A percentile compares a stretch with the other conserved stretches of the same genome.
Evolutionary conservation across 129 eudicot species (phyloP).

Genomic region (Saussurea involucrata): DNA sequence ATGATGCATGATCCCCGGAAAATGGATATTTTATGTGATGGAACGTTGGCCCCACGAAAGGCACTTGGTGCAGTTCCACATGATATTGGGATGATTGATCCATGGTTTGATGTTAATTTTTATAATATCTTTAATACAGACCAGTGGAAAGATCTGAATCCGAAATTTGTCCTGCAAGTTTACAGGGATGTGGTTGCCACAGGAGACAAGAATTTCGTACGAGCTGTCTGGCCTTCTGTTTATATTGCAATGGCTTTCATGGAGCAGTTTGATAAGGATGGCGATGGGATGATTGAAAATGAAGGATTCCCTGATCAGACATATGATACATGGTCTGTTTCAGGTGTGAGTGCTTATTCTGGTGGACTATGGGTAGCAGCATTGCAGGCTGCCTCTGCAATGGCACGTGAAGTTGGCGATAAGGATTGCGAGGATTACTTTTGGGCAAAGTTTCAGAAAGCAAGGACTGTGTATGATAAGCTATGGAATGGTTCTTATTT

Average conservation of each 20-base stretch:
- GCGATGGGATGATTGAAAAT: slow-evolving; percentile 97
- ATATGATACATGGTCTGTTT: slow-evolving; percentile 89
- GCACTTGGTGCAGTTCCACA: slow-evolving; percentile 98
- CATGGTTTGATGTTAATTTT: slow-evolving; percentile 88
- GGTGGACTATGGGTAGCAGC: slow-evolving; percentile 99
- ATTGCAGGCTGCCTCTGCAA: slow-evolving; percentile 85
- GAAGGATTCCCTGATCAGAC: slow-evolving; percentile 99
- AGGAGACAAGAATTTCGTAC: slow-evolving; percentile 70
- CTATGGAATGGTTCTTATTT: slow-evolving; percentile 92
- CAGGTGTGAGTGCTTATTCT: slow-evolving; percentile 88
- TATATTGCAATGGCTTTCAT: slow-evolving; percentile 92
- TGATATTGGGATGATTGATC: slow-evolving; percentile 92
- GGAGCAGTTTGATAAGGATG: slow-evolving; percentile 96
- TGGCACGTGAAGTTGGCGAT: slow-evolving; percentile 81
- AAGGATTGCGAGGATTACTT: slow-evolving; percentile 76
- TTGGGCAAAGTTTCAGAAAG: slow-evolving; percentile 72
- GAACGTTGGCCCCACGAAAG: slow-evolving; percentile 52
- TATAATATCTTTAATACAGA: slow-evolving; percentile 69
- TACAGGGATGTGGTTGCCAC: slow-evolving; percentile 84
- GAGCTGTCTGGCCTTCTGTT: slow-evolving; percentile 95
- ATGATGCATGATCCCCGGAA: slow-evolving; percentile 94
- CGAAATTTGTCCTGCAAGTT: slow-evolving; percentile 89
- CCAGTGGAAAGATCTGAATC: slow-evolving; percentile 94
- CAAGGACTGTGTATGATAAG: slow-evolving; percentile 75
- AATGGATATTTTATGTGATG: slow-evolving; percentile 59